Evolutionary conservation across 169 alveolate species (phyloP).

Genomic region (Eimeria necatrix): DNA sequence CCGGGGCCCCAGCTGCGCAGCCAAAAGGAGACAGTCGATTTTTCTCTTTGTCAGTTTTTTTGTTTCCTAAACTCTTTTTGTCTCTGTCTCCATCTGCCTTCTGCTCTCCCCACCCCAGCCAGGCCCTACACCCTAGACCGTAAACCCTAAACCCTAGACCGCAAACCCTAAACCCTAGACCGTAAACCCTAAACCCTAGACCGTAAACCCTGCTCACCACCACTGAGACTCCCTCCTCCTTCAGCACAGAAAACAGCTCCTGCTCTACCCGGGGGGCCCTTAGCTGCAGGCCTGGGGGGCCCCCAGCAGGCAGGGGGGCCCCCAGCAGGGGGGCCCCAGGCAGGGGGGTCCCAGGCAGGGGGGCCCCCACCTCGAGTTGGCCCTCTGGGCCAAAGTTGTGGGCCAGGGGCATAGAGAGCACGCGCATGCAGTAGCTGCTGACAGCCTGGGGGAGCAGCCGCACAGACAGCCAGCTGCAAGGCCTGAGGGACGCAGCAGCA

Average conservation of each 20-base stretch:
- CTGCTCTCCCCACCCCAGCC: not conserved
- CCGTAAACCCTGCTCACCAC: not conserved
- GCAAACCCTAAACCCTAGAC: not conserved
- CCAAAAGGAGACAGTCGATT: not conserved
- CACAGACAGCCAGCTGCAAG: not conserved
- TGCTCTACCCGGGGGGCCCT: constrained; percentile 28
- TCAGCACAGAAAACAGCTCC: not conserved
- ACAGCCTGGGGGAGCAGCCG: not conserved
- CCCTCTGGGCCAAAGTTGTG: not conserved
- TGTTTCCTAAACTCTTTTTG: not conserved
- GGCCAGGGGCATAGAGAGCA: not conserved
- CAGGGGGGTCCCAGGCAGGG: not conserved
- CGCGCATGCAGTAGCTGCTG: constrained; percentile 7
- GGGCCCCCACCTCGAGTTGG: constrained; percentile 1
- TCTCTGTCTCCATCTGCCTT: not conserved
- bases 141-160: not conserved
- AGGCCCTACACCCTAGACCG: not conserved
- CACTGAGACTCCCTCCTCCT: not conserved
- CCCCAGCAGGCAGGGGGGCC: not conserved
- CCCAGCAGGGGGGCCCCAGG: not conserved
- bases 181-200: not conserved
- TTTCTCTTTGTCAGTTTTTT: not conserved
- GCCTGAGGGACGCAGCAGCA: not conserved
- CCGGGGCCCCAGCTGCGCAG: not conserved
- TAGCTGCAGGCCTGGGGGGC: constrained; percentile 9